Percentiles rank a stretch among this genome's conserved stretches.
phyloP scores from a whole-genome alignment of 345 rosid species.

The Arabidopsis suecica region DNA sequence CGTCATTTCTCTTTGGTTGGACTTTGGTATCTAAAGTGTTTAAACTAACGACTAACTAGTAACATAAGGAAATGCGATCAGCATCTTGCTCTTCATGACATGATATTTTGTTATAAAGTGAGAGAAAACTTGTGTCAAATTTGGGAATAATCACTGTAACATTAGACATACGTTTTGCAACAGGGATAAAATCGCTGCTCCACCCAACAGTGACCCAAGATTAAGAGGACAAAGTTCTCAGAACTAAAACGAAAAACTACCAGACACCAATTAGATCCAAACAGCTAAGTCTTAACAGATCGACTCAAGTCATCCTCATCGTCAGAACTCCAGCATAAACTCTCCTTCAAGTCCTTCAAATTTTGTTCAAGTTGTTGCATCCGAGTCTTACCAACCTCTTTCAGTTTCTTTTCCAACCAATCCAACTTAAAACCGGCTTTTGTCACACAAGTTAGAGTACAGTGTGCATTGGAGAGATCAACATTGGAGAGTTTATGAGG shows the following conservation, averaged over 20 bases:
- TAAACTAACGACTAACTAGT: no score
- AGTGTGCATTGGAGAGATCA: not conserved
- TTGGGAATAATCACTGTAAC: slow-evolving; percentile 84
- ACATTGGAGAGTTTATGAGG: not conserved
- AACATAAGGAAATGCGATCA: no score
- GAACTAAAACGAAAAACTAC: no score
- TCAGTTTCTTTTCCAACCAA: not conserved
- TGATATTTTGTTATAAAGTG: not conserved
- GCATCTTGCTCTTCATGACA: not conserved
- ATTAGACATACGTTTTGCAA: slow-evolving; percentile 84
- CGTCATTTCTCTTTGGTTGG: no score
- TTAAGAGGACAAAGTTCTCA: no score
- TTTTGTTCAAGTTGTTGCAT: not conserved
- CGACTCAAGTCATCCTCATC: not conserved
- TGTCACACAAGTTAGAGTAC: not conserved
- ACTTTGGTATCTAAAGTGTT: no score
- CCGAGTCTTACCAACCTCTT: not conserved
- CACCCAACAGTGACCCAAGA: slow-evolving; percentile 93
- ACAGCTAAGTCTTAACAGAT: no score
- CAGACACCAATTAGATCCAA: no score
- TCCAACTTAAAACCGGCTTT: not conserved
- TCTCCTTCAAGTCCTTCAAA: not conserved
- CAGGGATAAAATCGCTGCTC: slow-evolving; percentile 92
- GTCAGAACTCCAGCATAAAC: not conserved
- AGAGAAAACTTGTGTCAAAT: not conserved